Evolutionary conservation across 176 grass and related monocot genomes (phyloP).

Genomic region (Tillandsia fasciculata): DNA sequence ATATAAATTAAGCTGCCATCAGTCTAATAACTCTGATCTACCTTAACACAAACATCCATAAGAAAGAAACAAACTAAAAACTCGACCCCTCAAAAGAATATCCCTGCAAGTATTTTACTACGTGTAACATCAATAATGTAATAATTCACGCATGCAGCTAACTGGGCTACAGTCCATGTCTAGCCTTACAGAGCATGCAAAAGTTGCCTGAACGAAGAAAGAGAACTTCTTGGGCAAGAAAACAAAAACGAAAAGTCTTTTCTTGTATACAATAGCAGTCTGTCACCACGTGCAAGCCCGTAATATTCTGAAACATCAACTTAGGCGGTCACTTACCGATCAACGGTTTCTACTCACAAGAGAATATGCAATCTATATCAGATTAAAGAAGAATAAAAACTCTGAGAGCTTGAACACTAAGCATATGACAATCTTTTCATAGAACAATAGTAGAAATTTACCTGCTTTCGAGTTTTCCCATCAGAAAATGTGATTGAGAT

Average conservation of each 20-base stretch:
- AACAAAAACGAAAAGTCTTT: not conserved
- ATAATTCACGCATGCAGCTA: not conserved
- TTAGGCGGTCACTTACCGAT: not conserved
- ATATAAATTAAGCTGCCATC: not conserved
- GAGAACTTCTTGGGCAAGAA: not conserved
- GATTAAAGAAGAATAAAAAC: not conserved
- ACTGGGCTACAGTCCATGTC: not conserved
- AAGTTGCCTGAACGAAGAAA: not conserved
- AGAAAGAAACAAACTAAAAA: not conserved
- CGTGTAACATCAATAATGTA: not conserved
- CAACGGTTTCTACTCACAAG: not conserved
- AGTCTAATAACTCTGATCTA: not conserved
- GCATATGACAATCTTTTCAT: not conserved
- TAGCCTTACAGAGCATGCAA: not conserved
- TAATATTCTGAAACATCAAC: not conserved
- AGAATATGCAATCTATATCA: not conserved
- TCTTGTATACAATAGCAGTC: not conserved
- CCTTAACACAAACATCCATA: not conserved
- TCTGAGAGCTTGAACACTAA: not conserved
- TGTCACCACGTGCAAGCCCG: not conserved
- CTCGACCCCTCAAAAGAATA: not conserved
- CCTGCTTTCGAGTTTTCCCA: slow-evolving; percentile 59
- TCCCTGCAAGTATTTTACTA: not conserved
- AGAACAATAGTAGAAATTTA: slow-evolving; percentile 19
- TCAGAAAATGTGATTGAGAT: slow-evolving; percentile 61